These are phyloP conservation scores for Trichoderma asperellum DNA, from an alignment of 2,329 filamentous ascomycete species.

Conservation along the genomic window DNA sequence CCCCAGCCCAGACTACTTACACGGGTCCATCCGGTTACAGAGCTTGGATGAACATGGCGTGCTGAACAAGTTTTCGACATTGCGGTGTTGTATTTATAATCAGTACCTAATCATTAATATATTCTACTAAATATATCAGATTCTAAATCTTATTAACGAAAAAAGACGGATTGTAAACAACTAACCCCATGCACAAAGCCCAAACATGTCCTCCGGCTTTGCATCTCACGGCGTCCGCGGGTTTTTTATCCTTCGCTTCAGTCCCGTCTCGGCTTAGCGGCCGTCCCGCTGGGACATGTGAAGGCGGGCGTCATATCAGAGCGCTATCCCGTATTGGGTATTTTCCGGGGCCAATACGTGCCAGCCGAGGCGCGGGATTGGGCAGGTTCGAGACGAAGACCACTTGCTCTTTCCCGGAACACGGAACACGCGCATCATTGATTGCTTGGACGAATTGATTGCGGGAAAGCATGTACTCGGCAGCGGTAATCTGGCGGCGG, in stretches of 20 bases:
- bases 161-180: neutral
- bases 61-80: neutral
- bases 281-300: conserved; percentile 16
- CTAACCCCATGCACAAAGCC: neutral
- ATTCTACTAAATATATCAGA: neutral
- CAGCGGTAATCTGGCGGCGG: neutral
- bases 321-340: neutral
- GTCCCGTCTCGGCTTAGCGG: conserved; percentile 12
- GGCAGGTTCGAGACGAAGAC: neutral
- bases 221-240: conserved; percentile 28
- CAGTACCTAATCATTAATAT: neutral
- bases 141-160: neutral
- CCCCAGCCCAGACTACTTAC: neutral
- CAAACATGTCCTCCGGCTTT: neutral
- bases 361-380: conserved; percentile 2
- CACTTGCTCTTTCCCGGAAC: conserved; percentile 19
- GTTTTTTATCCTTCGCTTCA: conserved; percentile 1
- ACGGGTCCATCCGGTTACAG: neutral
- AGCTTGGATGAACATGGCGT: neutral
- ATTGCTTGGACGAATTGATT: neutral
- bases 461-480: neutral
- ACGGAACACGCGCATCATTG: conserved; percentile 19
- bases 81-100: neutral
- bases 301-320: neutral
- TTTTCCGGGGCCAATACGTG: neutral